phyloP scores from a whole-genome alignment of 2,329 filamentous ascomycete genomes.

The Metarhizium guizhouense region DNA sequence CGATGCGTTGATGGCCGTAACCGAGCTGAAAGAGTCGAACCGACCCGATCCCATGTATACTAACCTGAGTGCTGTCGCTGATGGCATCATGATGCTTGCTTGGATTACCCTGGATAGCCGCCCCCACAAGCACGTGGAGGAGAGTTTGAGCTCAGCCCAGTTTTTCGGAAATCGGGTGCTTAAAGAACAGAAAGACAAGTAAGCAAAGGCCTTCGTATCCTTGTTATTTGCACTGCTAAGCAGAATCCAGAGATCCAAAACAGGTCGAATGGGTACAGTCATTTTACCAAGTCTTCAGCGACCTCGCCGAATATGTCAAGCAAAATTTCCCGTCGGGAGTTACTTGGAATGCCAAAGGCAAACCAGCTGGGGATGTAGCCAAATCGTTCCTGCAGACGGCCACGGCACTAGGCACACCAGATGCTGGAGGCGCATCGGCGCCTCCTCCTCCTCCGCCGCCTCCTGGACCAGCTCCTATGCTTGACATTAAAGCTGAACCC shows the following conservation, averaged over 20 bases:
- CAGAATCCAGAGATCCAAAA: constrained; percentile 53
- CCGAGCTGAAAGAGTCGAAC: constrained; percentile 74
- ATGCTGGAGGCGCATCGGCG: constrained; percentile 39
- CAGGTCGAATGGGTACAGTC: constrained; percentile 84
- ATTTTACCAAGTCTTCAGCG: constrained; percentile 86
- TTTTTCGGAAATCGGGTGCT: constrained; percentile 93
- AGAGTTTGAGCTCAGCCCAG: constrained; percentile 74
- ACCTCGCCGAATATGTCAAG: constrained; percentile 76
- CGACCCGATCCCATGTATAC: constrained; percentile 66
- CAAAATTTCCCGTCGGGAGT: constrained; percentile 72
- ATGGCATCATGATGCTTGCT: constrained; percentile 80
- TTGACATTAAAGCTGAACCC: constrained; percentile 44
- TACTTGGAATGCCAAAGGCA: constrained; percentile 74
- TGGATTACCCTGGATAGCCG: constrained; percentile 84
- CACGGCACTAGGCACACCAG: constrained; percentile 34
- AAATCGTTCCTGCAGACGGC: constrained; percentile 40
- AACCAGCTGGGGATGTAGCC: constrained; percentile 59
- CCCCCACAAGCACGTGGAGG: constrained; percentile 77
- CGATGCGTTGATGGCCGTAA: constrained; percentile 68
- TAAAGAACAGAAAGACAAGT: constrained; percentile 76
- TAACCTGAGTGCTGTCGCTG: constrained; percentile 78
- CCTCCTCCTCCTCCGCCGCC: constrained; percentile 61
- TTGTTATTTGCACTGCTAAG: background rate
- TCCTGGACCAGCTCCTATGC: constrained; percentile 59
- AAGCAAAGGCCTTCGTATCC: constrained; percentile 6